Conservation (phyloP, 2,329 filamentous ascomycete species). For the Gaeumannomyces sp. region DNA sequence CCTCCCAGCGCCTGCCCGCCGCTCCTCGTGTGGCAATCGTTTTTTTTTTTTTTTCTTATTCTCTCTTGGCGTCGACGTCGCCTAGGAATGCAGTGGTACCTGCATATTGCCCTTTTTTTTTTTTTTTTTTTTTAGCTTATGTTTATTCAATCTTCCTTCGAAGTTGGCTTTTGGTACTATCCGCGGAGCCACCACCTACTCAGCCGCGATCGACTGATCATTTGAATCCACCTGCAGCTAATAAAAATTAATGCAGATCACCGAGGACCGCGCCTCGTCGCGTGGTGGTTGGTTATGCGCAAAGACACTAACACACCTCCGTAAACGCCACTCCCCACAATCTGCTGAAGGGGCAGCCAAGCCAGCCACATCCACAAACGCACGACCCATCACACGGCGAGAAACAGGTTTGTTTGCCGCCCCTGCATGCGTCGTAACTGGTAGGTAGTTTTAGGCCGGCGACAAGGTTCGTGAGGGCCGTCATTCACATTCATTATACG, state of each 20-base stretch:
- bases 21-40: no score
- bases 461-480: no score
- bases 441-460: no score
- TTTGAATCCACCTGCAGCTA: no score
- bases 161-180: no score
- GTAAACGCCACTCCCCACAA: no score
- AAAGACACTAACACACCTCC: background rate
- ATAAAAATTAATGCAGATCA: background rate
- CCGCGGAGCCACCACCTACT: no score
- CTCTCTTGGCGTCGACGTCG: background rate
- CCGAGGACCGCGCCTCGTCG: background rate
- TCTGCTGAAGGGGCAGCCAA: background rate
- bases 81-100: background rate
- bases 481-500: background rate
- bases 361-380: background rate
- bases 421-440: background rate
- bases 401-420: background rate
- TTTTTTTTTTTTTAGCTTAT: background rate
- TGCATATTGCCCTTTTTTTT: background rate
- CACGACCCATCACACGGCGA: background rate
- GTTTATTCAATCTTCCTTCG: background rate
- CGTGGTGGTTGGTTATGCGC: background rate
- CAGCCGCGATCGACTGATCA: no score
- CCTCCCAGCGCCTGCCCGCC: background rate
- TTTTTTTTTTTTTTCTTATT: no score